Base-by-base conservation (phyloP, 208 protist genomes). In the Trypanosoma avium region DNA sequence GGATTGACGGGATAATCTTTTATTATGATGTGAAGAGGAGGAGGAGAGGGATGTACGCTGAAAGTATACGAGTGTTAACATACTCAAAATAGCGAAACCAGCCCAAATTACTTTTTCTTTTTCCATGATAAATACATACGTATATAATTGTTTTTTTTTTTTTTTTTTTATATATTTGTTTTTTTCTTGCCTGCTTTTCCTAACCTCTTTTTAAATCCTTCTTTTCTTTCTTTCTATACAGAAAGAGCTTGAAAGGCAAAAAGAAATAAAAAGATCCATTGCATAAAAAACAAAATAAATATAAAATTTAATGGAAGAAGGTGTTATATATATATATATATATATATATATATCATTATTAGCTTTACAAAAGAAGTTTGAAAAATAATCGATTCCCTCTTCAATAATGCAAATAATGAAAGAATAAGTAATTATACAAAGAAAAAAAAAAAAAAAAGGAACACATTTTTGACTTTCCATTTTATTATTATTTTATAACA, bases 101-200 rank as follows among this genome's bases (percentile, higher is more conserved):
- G 74, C 73, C 48, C 77, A 75, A 19, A 82, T 30, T 2, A 87
- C 32, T 27, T 77, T 87, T 64, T 87, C 78, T 35, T 72, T 76
- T 40, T 91, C 77, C 42, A 84, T 71, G 7, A 29, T 9, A 61
- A 29, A 17, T n/a, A 30, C 40, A 58, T 61, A 27, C 49, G 43
- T 22, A 17, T 19, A 52, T 13, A 29, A 24, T 3, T 35, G 4
- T 26, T 43, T 15, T 21, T 15, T 33, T 17, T 61, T 22, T 49
- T 29, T 40, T 42, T 40, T 36, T n/a, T 33, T 27, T 63, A 15
- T 61, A 19, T 61, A 9, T 30, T 29, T 24, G 22, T 35, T 17
- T 15, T 29, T 22, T 46, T 43, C 9, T 42, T 59, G 13, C 26
- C 27, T 35, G 36, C n/a, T 35, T 50, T 50, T 2, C 24, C 24